A percentile compares a stretch with the other conserved stretches of the same genome.
These are phyloP conservation scores for Diospyros lotus DNA, from an alignment of 148 eudicot species.

Conservation along the genomic window DNA sequence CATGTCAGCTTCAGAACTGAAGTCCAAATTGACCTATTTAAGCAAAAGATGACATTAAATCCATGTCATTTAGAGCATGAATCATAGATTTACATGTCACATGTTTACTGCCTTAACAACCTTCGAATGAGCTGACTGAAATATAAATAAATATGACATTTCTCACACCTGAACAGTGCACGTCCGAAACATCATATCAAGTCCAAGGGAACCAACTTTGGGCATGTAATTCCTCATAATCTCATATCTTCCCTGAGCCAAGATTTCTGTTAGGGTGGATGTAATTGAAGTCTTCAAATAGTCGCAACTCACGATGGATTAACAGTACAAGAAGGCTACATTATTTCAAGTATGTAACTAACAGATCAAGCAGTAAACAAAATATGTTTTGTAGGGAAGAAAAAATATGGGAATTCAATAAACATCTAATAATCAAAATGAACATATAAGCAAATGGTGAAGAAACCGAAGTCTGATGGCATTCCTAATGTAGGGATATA, in stretches of 20 bases:
- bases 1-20: constrained; percentile 94
- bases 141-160: constrained; percentile 3
- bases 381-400: background rate
- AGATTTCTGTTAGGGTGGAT: background rate
- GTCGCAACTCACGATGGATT: constrained; percentile 1
- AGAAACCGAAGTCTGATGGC: background rate
- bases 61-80: background rate
- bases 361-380: background rate
- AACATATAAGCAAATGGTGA: background rate
- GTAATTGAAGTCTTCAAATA: constrained; percentile 17
- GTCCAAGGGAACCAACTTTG: constrained; percentile 94
- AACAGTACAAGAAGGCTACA: background rate
- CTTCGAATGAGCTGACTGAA: background rate
- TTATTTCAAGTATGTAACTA: background rate
- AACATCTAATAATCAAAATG: background rate
- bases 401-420: background rate
- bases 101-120: background rate
- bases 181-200: constrained; percentile 98
- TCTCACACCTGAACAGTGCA: constrained; percentile 90
- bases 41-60: constrained; percentile 7
- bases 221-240: constrained; percentile 99
- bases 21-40: constrained; percentile 88
- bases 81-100: background rate
- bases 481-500: background rate
- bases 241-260: constrained; percentile 91